These are phyloP conservation scores for Arthrobotrys sphaeroides DNA, from an alignment of 2,329 filamentous ascomycete genomes.

Conservation along the genomic window DNA sequence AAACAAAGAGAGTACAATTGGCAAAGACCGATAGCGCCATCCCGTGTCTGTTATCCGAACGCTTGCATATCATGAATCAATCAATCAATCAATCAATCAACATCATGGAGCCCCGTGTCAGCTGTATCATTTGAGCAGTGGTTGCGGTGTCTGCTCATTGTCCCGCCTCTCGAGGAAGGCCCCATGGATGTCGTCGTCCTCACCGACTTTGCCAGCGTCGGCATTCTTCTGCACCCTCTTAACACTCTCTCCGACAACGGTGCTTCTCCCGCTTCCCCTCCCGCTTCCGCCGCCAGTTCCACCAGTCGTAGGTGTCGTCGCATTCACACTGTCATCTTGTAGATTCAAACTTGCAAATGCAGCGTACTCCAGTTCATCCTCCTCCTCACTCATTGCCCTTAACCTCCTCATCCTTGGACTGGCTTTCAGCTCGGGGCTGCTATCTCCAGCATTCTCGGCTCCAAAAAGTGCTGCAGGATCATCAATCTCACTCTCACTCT, in stretches of 20 bases:
- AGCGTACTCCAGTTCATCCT: constrained; percentile 50
- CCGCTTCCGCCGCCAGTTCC: constrained; percentile 1
- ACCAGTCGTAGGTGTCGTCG: background rate
- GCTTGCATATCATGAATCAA: background rate
- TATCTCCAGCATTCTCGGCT: constrained; percentile 23
- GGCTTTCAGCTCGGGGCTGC: constrained; percentile 42
- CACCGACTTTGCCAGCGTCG: constrained; percentile 4
- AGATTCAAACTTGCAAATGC: constrained; percentile 44
- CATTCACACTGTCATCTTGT: background rate
- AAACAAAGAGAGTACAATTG: too few species aligned
- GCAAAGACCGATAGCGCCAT: background rate
- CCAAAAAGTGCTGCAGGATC: constrained; percentile 49
- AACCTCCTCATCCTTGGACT: constrained; percentile 35
- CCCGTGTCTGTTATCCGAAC: background rate
- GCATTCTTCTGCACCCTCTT: constrained; percentile 3
- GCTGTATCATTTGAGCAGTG: background rate
- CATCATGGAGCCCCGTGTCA: background rate
- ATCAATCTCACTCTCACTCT: constrained; percentile 50
- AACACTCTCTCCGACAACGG: constrained; percentile 38
- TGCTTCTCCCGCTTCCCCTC: constrained; percentile 33
- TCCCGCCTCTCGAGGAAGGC: constrained; percentile 45
- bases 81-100: too few species aligned
- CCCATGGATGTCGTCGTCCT: constrained; percentile 36
- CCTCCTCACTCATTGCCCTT: constrained; percentile 31
- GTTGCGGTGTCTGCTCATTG: constrained; percentile 14